These are phyloP conservation scores for Pharus latifolius DNA, from an alignment of 176 grass and related monocot genomes.

Conservation along the genomic window DNA sequence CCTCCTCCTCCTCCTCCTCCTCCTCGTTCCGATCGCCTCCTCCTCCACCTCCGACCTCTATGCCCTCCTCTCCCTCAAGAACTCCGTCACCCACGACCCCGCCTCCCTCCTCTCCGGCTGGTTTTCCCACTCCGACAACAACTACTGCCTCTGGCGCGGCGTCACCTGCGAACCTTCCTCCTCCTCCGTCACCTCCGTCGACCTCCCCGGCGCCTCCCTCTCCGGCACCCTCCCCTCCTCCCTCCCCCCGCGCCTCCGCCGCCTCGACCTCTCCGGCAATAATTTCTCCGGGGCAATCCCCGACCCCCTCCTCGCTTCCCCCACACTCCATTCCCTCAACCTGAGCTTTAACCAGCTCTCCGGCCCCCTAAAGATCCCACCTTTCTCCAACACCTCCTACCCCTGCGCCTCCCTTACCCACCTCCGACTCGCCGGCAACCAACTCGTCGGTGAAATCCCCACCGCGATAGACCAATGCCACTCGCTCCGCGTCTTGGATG, in stretches of 20 bases:
- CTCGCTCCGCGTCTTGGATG: slow-evolving; percentile 33
- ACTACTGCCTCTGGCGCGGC: slow-evolving; percentile 44
- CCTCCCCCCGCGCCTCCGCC: slow-evolving; percentile 31
- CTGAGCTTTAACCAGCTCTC: slow-evolving; percentile 34
- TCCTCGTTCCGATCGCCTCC: neutral
- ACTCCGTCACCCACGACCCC: slow-evolving; percentile 33
- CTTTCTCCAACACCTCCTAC: neutral
- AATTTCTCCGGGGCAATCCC: slow-evolving; percentile 47
- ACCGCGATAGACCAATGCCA: slow-evolving; percentile 24
- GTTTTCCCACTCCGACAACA: neutral
- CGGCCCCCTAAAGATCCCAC: neutral
- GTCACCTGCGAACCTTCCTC: slow-evolving; percentile 36
- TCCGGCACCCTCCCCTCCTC: slow-evolving; percentile 23
- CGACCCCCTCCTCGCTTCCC: slow-evolving; percentile 14
- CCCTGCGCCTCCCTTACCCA: slow-evolving; percentile 19
- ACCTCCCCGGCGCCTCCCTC: slow-evolving; percentile 24
- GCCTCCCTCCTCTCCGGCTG: slow-evolving; percentile 26
- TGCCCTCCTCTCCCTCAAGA: slow-evolving; percentile 44
- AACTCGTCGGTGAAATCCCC: slow-evolving; percentile 38
- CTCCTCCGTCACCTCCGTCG: slow-evolving; percentile 12
- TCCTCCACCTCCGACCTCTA: neutral
- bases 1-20: neutral
- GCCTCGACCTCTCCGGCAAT: slow-evolving; percentile 47
- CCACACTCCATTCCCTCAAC: slow-evolving; percentile 40
- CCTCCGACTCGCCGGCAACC: slow-evolving; percentile 38